These are phyloP conservation scores for Ogataea thermomethanolica DNA, from an alignment of 805 yeast genomes.

Conservation along the genomic window DNA sequence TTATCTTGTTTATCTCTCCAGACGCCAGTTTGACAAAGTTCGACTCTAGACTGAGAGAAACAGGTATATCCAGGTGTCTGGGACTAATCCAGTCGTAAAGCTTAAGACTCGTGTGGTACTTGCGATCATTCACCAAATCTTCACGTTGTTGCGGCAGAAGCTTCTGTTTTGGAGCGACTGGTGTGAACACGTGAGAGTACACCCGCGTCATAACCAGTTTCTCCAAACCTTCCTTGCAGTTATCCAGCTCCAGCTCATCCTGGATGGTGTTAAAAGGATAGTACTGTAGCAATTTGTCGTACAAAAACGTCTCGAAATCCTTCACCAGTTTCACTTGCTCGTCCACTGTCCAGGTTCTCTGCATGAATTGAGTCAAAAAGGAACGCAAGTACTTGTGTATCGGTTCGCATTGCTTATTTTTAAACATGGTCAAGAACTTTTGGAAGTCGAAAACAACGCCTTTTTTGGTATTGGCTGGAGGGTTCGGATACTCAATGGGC, in stretches of 20 bases:
- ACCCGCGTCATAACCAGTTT: slow-evolving; percentile 87
- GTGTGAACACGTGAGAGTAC: slow-evolving; percentile 76
- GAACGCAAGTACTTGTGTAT: slow-evolving; percentile 81
- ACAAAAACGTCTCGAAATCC: slow-evolving; percentile 76
- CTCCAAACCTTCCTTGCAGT: slow-evolving; percentile 88
- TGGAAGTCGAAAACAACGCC: slow-evolving; percentile 73
- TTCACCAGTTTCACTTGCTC: slow-evolving; percentile 76
- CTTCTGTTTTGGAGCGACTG: slow-evolving; percentile 42
- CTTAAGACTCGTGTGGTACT: slow-evolving; percentile 41
- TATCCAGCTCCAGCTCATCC: slow-evolving; percentile 55
- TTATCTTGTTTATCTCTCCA: slow-evolving; percentile 71
- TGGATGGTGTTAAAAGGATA: slow-evolving; percentile 73
- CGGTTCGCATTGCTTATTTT: slow-evolving; percentile 79
- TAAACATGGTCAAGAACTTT: slow-evolving; percentile 65
- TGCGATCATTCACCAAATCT: slow-evolving; percentile 65
- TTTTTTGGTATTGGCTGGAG: slow-evolving; percentile 28
- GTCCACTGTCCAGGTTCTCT: slow-evolving; percentile 62
- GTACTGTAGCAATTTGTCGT: slow-evolving; percentile 52
- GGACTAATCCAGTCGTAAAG: slow-evolving; percentile 59
- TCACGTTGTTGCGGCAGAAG: slow-evolving; percentile 54
- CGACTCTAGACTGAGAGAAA: slow-evolving; percentile 41
- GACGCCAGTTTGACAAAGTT: slow-evolving; percentile 66
- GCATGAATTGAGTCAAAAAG: slow-evolving; percentile 72
- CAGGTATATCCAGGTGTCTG: slow-evolving; percentile 72
- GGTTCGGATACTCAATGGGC: slow-evolving; percentile 26